phyloP scores from a whole-genome alignment of 2,329 filamentous ascomycete genomes.

The Cytospora schulzeri region DNA sequence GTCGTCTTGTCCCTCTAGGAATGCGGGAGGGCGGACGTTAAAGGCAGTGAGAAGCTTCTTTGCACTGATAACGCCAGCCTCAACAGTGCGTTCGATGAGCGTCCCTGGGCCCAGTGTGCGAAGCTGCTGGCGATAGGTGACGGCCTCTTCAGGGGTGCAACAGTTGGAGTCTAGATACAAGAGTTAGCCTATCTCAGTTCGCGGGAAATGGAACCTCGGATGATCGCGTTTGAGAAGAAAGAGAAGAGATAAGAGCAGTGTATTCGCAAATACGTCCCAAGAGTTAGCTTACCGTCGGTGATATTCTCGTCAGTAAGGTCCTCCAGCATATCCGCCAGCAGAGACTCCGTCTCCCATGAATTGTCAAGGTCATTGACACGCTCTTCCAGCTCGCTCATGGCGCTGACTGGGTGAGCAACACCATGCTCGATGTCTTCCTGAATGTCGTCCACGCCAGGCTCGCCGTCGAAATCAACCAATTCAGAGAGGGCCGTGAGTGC shows the following conservation, averaged over 20 bases:
- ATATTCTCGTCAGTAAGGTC: conserved; percentile 56
- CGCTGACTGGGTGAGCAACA: conserved; percentile 30
- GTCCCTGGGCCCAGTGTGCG: conserved; percentile 75
- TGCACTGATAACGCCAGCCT: conserved; percentile 69
- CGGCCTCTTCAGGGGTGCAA: conserved; percentile 70
- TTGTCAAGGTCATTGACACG: conserved; percentile 54
- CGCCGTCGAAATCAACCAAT: conserved; percentile 25
- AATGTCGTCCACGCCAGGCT: conserved; percentile 20
- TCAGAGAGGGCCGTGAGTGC: conserved; percentile 19
- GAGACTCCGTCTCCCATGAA: conserved; percentile 65
- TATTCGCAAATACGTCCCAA: conserved; percentile 25
- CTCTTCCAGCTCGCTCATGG: conserved; percentile 48
- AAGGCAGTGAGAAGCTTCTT: conserved; percentile 88
- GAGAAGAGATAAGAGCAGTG: conserved; percentile 11
- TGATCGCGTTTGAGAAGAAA: conserved; percentile 23
- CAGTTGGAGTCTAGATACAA: conserved; percentile 45
- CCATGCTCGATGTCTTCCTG: conserved; percentile 29
- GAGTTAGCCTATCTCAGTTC: conserved; percentile 13
- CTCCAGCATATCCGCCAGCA: conserved; percentile 65
- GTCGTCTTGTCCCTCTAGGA: conserved; percentile 73
- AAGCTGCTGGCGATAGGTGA: conserved; percentile 68
- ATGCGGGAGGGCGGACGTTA: conserved; percentile 71
- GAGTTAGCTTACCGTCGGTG: conserved; percentile 45
- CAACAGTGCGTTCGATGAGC: conserved; percentile 74
- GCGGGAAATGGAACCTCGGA: background rate